A percentile compares a stretch with the other conserved stretches of the same genome.
phyloP scores from a whole-genome alignment of 75 land plant species.

The Adiantum capillusveneris region DNA sequence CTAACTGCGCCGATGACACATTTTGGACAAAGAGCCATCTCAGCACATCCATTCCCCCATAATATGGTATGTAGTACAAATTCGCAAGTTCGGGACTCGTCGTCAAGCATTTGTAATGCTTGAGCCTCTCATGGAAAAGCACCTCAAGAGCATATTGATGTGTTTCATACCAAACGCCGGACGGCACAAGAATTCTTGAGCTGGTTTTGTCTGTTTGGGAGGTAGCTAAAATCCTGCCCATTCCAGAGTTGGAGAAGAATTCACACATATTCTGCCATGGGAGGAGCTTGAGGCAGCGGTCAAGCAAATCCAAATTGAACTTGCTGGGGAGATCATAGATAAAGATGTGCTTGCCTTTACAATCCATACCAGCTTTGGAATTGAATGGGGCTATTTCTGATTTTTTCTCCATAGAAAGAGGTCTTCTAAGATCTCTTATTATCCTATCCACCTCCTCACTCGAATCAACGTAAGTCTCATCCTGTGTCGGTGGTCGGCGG shows the following conservation, averaged over 20 bases:
- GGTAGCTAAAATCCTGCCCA: conserved; percentile 30
- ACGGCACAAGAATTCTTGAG: neutral
- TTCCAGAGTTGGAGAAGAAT: conserved; percentile 33
- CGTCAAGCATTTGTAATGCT: conserved; percentile 53
- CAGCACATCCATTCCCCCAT: conserved; percentile 39
- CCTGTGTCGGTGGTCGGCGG: no score
- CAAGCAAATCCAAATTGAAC: conserved; percentile 16
- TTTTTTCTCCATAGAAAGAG: no score
- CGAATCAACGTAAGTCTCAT: no score
- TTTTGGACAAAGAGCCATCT: no score
- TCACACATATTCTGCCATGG: conserved; percentile 44
- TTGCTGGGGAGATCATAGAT: conserved; percentile 18
- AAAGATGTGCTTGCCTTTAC: conserved; percentile 4
- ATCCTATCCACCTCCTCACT: no score
- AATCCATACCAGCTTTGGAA: no score
- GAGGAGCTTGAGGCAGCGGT: conserved; percentile 19
- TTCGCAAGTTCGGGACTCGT: conserved; percentile 35
- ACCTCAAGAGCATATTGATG: conserved; percentile 62
- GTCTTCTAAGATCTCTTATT: no score
- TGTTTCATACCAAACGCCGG: conserved; percentile 37
- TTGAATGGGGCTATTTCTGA: no score
- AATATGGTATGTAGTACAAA: conserved; percentile 53
- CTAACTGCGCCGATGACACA: no score
- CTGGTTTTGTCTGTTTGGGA: no score
- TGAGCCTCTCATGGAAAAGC: conserved; percentile 57